Conservation (phyloP, 352 stramenopile genomes). For the Pythium aristosporum region DNA sequence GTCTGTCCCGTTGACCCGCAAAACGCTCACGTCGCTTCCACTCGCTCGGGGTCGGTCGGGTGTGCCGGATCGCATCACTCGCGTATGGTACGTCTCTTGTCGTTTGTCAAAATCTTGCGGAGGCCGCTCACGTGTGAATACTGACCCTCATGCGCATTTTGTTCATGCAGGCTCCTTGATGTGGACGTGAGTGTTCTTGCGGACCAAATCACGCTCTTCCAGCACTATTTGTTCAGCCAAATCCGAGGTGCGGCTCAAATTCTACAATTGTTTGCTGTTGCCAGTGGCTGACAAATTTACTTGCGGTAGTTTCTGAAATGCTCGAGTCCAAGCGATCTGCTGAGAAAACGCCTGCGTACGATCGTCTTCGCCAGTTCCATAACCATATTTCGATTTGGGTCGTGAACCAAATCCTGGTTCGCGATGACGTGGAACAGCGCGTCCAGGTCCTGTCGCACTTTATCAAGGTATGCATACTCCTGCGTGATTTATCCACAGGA, state of each 20-base stretch:
- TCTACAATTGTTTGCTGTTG: conserved; percentile 1
- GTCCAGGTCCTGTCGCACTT: conserved; percentile 83
- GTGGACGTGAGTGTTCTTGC: conserved; percentile 76
- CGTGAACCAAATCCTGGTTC: conserved; percentile 74
- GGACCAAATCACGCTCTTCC: conserved; percentile 83
- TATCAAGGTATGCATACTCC: conserved; percentile 49
- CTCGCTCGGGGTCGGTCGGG: conserved; percentile 16
- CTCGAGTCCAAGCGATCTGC: conserved; percentile 73
- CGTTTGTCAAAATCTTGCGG: not conserved
- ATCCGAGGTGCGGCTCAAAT: conserved; percentile 56
- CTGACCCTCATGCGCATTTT: not conserved
- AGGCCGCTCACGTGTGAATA: not conserved
- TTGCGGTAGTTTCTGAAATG: conserved; percentile 65
- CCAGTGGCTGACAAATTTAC: not conserved
- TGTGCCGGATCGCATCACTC: conserved; percentile 28
- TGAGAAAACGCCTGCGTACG: conserved; percentile 77
- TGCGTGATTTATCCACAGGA: not conserved
- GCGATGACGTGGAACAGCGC: conserved; percentile 77
- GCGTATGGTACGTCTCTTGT: conserved; percentile 51
- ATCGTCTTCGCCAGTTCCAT: conserved; percentile 78
- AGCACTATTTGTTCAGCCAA: conserved; percentile 88
- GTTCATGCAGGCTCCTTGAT: conserved; percentile 56
- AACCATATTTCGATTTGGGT: conserved; percentile 89
- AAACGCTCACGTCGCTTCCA: conserved; percentile 22
- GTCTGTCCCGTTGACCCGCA: conserved; percentile 27